Evolutionary conservation across 1,284 basidiomycete species (phyloP).

Genomic region (Rhodotorula sp.): DNA sequence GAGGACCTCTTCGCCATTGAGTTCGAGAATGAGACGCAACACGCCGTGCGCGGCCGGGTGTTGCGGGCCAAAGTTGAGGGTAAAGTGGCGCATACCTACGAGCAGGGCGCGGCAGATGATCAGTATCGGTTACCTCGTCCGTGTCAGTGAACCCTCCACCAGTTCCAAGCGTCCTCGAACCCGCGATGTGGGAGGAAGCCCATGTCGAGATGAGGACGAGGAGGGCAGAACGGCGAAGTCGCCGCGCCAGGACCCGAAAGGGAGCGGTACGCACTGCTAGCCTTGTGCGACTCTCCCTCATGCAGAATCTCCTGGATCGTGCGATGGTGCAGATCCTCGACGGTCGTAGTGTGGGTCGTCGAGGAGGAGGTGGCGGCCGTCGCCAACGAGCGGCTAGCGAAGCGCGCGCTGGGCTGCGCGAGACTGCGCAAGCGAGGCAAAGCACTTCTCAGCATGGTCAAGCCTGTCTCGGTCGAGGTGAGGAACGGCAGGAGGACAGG

Average conservation of each 20-base stretch:
- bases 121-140: no score
- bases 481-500: neutral
- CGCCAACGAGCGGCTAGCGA: conserved; percentile 15
- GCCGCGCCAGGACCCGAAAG: neutral
- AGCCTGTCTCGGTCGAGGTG: no score
- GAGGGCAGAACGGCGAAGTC: neutral
- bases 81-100: conserved; percentile 26
- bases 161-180: neutral
- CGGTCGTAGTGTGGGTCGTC: conserved; percentile 19
- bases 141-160: no score
- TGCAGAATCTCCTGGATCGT: conserved; percentile 71
- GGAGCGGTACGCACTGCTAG: conserved; percentile 63
- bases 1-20: conserved; percentile 78
- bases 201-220: no score
- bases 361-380: conserved; percentile 18
- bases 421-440: neutral
- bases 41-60: conserved; percentile 99
- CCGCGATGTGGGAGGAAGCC: no score
- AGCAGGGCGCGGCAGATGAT: no score
- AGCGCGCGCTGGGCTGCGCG: neutral
- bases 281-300: conserved; percentile 68
- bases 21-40: conserved; percentile 92
- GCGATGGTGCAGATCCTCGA: conserved; percentile 64
- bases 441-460: conserved; percentile 7
- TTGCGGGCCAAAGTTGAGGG: conserved; percentile 61